Conservation (phyloP, 257 asterid species). For the Haberlea rhodopensis region DNA sequence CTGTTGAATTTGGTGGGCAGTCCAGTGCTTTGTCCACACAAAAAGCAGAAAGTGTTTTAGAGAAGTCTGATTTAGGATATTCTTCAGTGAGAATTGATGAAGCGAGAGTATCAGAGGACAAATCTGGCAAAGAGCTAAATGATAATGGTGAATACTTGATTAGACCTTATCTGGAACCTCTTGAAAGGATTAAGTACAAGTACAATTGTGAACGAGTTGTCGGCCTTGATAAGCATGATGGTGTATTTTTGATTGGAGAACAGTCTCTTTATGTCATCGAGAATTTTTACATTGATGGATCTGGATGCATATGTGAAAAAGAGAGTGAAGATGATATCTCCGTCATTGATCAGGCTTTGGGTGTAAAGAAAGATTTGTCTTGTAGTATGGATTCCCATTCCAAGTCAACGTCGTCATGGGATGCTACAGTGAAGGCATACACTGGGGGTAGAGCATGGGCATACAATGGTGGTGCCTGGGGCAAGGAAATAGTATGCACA, state of each 20-base stretch:
- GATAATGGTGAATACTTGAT: conserved; percentile 97
- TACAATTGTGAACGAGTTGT: conserved; percentile 98
- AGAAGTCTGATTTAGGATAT: conserved; percentile 76
- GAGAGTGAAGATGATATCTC: conserved; percentile 94
- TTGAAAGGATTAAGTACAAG: conserved; percentile 80
- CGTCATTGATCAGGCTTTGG: conserved; percentile 94
- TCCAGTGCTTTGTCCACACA: conserved; percentile 70
- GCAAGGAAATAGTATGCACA: conserved; percentile 80
- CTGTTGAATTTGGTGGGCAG: conserved; percentile 76
- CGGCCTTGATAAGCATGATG: conserved; percentile 98
- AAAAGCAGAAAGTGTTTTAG: conserved; percentile 69
- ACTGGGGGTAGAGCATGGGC: conserved; percentile 99
- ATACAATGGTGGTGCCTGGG: conserved; percentile 99
- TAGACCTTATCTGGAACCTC: conserved; percentile 85
- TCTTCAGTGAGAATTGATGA: conserved; percentile 64
- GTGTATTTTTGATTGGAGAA: conserved; percentile 92
- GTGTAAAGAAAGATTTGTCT: conserved; percentile 91
- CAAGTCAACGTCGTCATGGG: conserved; percentile 86
- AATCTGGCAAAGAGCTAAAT: conserved; percentile 76
- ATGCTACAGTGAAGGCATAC: conserved; percentile 64
- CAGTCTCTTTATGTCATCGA: conserved; percentile 82
- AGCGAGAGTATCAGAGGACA: conserved; percentile 58
- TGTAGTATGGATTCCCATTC: conserved; percentile 77
- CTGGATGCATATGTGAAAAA: conserved; percentile 90
- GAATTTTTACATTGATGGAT: conserved; percentile 85